These are phyloP conservation scores for Colletotrichum destructivum DNA, from an alignment of 2,329 filamentous ascomycete species.

Conservation along the genomic window DNA sequence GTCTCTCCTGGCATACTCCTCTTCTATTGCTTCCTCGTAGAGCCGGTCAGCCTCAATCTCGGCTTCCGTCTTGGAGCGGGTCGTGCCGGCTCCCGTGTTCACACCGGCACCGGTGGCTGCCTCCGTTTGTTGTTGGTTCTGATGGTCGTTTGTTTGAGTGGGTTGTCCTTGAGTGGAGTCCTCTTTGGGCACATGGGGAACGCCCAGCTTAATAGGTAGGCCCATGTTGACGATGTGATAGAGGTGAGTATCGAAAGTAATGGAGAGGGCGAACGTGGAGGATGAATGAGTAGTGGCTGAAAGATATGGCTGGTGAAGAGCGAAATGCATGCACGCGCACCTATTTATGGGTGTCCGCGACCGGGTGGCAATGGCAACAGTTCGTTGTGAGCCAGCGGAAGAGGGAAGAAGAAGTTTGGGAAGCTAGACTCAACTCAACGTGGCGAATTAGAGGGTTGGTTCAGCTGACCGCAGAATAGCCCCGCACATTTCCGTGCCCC, in stretches of 20 bases:
- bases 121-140: constrained; percentile 8
- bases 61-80: constrained; percentile 63
- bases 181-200: constrained; percentile 26
- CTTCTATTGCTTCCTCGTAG: constrained; percentile 69
- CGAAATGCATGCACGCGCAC: no score
- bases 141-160: not conserved
- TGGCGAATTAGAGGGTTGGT: constrained; percentile 16
- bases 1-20: constrained; percentile 70
- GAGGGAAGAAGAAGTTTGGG: not conserved
- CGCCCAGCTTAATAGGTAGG: constrained; percentile 44
- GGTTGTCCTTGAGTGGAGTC: not conserved
- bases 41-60: constrained; percentile 65
- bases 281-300: not conserved
- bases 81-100: constrained; percentile 64
- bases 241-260: not conserved
- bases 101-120: constrained; percentile 59
- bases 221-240: constrained; percentile 47
- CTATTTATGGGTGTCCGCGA: not conserved
- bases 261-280: not conserved
- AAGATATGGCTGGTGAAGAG: not conserved
- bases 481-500: constrained; percentile 2
- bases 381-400: not conserved
- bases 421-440: not conserved
- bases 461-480: not conserved
- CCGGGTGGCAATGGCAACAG: not conserved